phyloP scores from a whole-genome alignment of 2,329 filamentous ascomycete species.

The Hypomyces rosellus region DNA sequence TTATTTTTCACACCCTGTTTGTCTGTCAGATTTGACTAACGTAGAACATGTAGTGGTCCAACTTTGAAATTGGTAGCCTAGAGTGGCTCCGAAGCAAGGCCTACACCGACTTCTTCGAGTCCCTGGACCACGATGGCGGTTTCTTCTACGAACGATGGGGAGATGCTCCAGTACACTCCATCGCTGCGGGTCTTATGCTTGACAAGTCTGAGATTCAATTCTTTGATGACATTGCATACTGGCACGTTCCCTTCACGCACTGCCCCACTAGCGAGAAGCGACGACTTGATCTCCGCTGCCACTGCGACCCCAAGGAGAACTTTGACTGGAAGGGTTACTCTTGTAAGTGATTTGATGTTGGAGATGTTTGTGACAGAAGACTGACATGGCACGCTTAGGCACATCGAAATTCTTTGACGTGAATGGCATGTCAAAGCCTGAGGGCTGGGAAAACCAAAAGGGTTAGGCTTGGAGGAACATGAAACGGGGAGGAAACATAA shows the following conservation, averaged over 20 bases:
- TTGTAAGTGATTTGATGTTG: conserved; percentile 53
- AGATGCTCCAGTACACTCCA: conserved; percentile 96
- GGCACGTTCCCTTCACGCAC: conserved; percentile 95
- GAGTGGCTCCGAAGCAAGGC: conserved; percentile 86
- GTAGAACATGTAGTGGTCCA: conserved; percentile 69
- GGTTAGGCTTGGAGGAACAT: conserved; percentile 27
- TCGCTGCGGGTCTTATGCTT: conserved; percentile 79
- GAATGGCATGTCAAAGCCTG: conserved; percentile 74
- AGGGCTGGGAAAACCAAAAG: conserved; percentile 71
- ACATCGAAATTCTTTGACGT: conserved; percentile 81
- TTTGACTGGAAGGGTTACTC: conserved; percentile 99
- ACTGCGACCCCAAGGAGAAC: conserved; percentile 93
- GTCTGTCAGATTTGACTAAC: conserved; percentile 4
- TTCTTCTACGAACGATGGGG: conserved; percentile 99
- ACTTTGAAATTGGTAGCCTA: conserved; percentile 94
- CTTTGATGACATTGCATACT: conserved; percentile 98
- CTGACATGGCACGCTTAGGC: conserved; percentile 22
- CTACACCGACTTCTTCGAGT: conserved; percentile 86
- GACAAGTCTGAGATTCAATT: conserved; percentile 95
- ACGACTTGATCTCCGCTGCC: conserved; percentile 78
- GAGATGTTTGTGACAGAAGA: not conserved
- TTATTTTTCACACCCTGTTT: conserved; percentile 16
- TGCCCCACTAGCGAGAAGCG: conserved; percentile 87
- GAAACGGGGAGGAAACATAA: not conserved
- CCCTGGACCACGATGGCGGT: conserved; percentile 82